Evolutionary conservation across 176 grass and related monocot species (phyloP).

Genomic region (Ananas comosus): DNA sequence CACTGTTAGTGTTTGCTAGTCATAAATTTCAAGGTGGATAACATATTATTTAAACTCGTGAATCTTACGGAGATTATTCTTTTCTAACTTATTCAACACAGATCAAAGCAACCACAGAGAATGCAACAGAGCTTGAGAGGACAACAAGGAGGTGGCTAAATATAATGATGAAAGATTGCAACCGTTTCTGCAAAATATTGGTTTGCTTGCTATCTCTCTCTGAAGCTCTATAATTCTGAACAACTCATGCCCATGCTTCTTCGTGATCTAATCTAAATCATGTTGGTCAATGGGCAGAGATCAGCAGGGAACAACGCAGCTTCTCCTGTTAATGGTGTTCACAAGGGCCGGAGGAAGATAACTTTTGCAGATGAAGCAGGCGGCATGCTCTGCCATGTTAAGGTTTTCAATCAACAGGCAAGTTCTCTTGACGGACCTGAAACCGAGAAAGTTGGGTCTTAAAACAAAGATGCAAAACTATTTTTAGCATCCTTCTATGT

Average conservation of each 20-base stretch:
- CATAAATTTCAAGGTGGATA: no score
- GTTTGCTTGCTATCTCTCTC: constrained; percentile 30
- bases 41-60: no score
- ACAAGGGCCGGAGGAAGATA: constrained; percentile 56
- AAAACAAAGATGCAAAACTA: no score
- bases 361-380: constrained; percentile 89
- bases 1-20: no score
- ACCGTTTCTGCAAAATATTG: constrained; percentile 98
- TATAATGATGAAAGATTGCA: constrained; percentile 94
- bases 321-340: constrained; percentile 18
- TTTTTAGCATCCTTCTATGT: no score
- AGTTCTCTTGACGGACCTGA: constrained; percentile 21
- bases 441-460: constrained; percentile 19
- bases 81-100: constrained; percentile 26
- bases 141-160: constrained; percentile 64
- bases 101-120: constrained; percentile 59
- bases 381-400: constrained; percentile 67
- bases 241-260: neutral
- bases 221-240: constrained; percentile 14
- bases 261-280: constrained; percentile 14
- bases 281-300: constrained; percentile 40
- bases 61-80: constrained; percentile 7
- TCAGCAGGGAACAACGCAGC: constrained; percentile 33
- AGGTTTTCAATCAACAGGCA: constrained; percentile 40
- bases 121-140: constrained; percentile 68